Base-by-base conservation (phyloP, 2,329 filamentous ascomycete genomes). In the Penicillium janthinellum region DNA sequence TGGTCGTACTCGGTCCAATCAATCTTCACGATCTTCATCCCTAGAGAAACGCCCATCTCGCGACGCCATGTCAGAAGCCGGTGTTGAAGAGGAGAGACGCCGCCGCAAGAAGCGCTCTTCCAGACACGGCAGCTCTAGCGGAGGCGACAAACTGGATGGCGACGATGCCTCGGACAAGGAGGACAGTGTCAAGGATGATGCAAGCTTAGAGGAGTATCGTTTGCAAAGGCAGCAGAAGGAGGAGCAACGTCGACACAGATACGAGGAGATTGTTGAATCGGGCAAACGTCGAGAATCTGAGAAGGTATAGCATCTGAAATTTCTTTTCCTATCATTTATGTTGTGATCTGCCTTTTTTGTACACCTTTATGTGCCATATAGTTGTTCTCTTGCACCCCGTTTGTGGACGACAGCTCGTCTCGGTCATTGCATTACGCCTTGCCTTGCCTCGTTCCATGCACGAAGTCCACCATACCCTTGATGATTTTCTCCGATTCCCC, bases 141-240 rank as follows among this genome's bases (percentile, higher is more conserved):
- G 70, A 55, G 81, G 83, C 28, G 81, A 83, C 20, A 75, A 58
- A 14, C 38, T 69, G 31, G 68, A 71, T 45, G 82, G 83, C 35
- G 76, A 79, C 35, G 76, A 79, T 25, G 79, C 78, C 34, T 67
- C 65, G 56, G 78, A 77, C 67, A 77, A 83, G 61, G 78, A 79
- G 64, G 75, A 71, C 61, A 75, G 77, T 11, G 76, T 77, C 50
- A 77, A 78, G 58, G 78, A 79, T 50, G 74, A 75, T 31, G 61
- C 67, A 37, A 69, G 70, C 55, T 60, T 73, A 56, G 71, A 76
- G 57, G 68, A 70, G 25, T 72, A 72, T 64, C 72, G 70, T 53
- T 71, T 70, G 52, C 69, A 66, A 64, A 73, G 70, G 57, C 68
- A 70, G 58, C 69, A 69, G 62, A 74, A 70, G 70, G 72, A 77